Conservation (phyloP, 495 filamentous ascomycete species). For the Gamarada debralockiae region DNA sequence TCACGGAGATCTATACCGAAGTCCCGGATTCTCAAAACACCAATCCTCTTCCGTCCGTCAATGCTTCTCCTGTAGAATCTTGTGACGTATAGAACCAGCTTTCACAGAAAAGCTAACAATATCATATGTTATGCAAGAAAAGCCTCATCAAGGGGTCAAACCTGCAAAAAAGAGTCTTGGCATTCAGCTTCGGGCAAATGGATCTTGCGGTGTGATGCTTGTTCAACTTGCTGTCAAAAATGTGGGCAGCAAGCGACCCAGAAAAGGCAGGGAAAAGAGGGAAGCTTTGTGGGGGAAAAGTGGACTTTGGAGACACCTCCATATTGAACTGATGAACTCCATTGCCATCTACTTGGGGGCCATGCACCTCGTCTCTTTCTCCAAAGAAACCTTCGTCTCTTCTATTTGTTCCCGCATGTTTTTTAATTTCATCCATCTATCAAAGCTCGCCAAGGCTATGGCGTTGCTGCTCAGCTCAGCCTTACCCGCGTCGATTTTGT, state of each 20-base stretch:
- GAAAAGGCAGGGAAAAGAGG: too few relatives aligned
- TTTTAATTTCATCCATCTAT: neutral
- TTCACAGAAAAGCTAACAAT: too few relatives aligned
- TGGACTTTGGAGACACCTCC: too few relatives aligned
- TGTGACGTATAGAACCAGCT: neutral
- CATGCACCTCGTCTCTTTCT: neutral
- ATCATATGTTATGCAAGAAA: too few relatives aligned
- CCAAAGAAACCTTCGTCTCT: neutral
- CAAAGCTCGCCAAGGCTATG: neutral
- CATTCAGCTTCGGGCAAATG: too few relatives aligned
- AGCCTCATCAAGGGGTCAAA: too few relatives aligned
- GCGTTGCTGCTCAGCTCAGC: constrained; percentile 13
- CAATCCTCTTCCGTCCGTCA: neutral
- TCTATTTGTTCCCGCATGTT: constrained; percentile 17
- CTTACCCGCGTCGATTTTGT: constrained; percentile 10
- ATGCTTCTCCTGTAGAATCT: neutral
- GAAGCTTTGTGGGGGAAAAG: too few relatives aligned
- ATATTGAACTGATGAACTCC: too few relatives aligned
- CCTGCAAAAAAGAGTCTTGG: too few relatives aligned
- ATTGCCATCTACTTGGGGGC: too few relatives aligned
- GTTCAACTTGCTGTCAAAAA: neutral
- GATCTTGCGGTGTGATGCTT: neutral
- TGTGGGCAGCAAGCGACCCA: neutral
- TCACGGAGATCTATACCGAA: neutral
- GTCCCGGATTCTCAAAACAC: neutral